A percentile compares a stretch with the other conserved stretches of the same genome.
These are phyloP conservation scores for Phlebiopsis gigantea DNA, from an alignment of 768 basidiomycete species.

Conservation along the genomic window DNA sequence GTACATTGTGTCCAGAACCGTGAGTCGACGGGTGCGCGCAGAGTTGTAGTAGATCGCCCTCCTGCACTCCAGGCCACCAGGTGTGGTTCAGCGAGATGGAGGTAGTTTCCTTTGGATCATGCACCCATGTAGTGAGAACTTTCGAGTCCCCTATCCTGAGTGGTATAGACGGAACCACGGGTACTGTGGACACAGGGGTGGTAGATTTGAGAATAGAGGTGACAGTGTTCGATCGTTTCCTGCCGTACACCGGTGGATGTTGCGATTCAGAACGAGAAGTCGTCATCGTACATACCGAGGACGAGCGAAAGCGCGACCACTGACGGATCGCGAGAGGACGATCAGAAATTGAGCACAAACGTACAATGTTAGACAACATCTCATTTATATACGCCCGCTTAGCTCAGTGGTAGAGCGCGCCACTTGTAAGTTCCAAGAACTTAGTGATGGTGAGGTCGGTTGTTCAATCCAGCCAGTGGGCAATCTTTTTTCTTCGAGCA, in stretches of 20 bases:
- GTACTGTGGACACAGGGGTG: slow-evolving; percentile 1
- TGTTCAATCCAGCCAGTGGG: slow-evolving; percentile 16
- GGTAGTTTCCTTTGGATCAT: slow-evolving; percentile 56
- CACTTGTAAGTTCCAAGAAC: slow-evolving; percentile 7
- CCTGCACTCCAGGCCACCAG: slow-evolving; percentile 72
- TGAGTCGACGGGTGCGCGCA: slow-evolving; percentile 35
- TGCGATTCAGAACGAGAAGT: slow-evolving; percentile 63
- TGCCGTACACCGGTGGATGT: slow-evolving; percentile 40
- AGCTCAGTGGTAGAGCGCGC: slow-evolving; percentile 18
- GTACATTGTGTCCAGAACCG: slow-evolving; percentile 33
- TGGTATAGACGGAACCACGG: slow-evolving; percentile 26
- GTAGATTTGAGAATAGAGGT: slow-evolving; percentile 56
- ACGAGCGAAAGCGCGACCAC: not conserved
- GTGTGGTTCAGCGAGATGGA: slow-evolving; percentile 65
- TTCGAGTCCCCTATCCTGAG: slow-evolving; percentile 60
- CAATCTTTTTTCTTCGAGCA: not conserved
- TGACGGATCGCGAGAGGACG: not conserved
- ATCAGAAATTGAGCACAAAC: not conserved
- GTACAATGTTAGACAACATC: not conserved
- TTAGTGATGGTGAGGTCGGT: slow-evolving; percentile 14
- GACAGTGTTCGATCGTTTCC: slow-evolving; percentile 70
- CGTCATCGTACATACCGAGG: slow-evolving; percentile 30
- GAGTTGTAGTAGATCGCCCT: slow-evolving; percentile 70
- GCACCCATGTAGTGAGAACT: slow-evolving; percentile 68
- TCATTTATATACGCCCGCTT: slow-evolving; percentile 8